Evolutionary conservation across 2,329 filamentous ascomycete genomes (phyloP).

Genomic region (Epichloe typhina): DNA sequence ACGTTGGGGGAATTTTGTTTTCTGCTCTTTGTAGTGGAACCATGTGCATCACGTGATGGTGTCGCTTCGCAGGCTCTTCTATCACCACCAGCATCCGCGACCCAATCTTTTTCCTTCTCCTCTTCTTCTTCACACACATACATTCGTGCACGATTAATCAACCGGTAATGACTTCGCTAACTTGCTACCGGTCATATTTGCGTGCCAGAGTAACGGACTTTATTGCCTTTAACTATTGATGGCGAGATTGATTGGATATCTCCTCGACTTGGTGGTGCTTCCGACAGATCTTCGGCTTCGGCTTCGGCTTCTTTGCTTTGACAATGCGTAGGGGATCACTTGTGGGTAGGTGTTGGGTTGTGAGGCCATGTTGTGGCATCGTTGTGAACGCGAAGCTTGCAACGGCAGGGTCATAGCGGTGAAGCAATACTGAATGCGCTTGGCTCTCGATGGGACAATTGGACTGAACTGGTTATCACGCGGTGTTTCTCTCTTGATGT

Average conservation of each 20-base stretch:
- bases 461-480: no score
- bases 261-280: conserved; percentile 17
- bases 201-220: conserved; percentile 38
- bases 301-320: neutral
- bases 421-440: no score
- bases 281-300: conserved; percentile 14
- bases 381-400: no score
- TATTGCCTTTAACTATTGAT: conserved; percentile 12
- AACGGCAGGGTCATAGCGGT: no score
- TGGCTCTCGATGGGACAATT: no score
- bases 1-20: neutral
- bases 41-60: conserved; percentile 13
- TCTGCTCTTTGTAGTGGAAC: conserved; percentile 1
- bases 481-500: neutral
- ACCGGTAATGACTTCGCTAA: conserved; percentile 37
- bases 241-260: conserved; percentile 9
- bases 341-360: no score
- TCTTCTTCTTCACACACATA: conserved; percentile 35
- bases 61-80: neutral
- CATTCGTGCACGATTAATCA: conserved; percentile 46
- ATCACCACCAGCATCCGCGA: neutral
- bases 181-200: conserved; percentile 47
- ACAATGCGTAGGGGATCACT: neutral
- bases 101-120: conserved; percentile 5
- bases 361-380: neutral